phyloP scores from a whole-genome alignment of 768 basidiomycete genomes.

The Cystofilobasidium bisporidii region DNA sequence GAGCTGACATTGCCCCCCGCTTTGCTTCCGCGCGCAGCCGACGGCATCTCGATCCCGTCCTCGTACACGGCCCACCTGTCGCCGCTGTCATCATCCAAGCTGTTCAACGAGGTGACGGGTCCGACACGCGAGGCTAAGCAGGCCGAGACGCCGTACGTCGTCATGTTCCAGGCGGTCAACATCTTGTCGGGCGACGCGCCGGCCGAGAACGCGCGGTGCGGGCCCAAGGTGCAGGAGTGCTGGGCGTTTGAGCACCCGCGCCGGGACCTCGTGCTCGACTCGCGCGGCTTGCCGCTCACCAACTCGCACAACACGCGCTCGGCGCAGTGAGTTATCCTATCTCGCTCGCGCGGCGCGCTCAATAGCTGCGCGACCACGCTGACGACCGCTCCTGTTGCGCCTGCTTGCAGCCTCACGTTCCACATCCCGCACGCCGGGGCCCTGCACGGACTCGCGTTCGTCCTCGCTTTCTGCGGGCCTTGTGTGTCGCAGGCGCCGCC shows the following conservation, averaged over 20 bases:
- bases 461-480: neutral
- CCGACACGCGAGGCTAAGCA: slow-evolving; percentile 52
- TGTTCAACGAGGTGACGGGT: slow-evolving; percentile 68
- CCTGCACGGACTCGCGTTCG: slow-evolving; percentile 70
- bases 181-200: slow-evolving; percentile 59
- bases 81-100: slow-evolving; percentile 84
- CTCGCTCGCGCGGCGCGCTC: too few species aligned
- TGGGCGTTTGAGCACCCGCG: slow-evolving; percentile 97
- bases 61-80: slow-evolving; percentile 93
- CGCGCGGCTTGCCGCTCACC: slow-evolving; percentile 76
- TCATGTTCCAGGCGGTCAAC: slow-evolving; percentile 93
- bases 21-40: slow-evolving; percentile 47
- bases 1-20: neutral
- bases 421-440: slow-evolving; percentile 90
- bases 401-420: slow-evolving; percentile 51
- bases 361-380: neutral
- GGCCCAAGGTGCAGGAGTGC: slow-evolving; percentile 79
- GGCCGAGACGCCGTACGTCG: slow-evolving; percentile 92
- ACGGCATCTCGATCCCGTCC: slow-evolving; percentile 89
- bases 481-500: neutral
- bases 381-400: neutral
- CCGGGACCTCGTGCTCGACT: slow-evolving; percentile 63
- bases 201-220: slow-evolving; percentile 55
- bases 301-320: slow-evolving; percentile 92
- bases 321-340: slow-evolving; percentile 44